Evolutionary conservation across 257 asterid species (phyloP), one percentile per base, ranked within the genome.

Genomic region (Schizonepeta tenuifolia): DNA sequence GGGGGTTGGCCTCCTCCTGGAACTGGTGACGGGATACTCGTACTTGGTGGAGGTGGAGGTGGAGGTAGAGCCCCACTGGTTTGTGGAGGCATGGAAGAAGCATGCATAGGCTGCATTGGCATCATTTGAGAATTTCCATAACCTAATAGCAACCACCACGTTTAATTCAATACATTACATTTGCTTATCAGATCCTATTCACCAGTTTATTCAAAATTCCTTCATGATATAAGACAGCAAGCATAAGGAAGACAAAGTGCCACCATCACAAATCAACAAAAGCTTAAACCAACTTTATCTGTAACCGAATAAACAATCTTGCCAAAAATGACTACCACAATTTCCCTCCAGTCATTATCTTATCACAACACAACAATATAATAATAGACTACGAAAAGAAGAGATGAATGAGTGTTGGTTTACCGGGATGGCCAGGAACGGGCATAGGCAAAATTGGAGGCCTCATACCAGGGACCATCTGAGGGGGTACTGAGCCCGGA

Each of bases 401-500:
- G 58, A n/a, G 67, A 57, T 26, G 46, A 47, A 43, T 9, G 55
- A 41, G 9, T 51, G 13, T 9, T 72, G 35, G 55, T 20, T 55
- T 81, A 43, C 50, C 50, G 2, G 50, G 17, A 51, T 38, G 57
- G 60, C 85, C 90, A 58, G 78, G 79, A 53, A 72, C 55, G n/a
- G 88, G 85, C 40, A 72, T 3, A 12, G 86, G 87, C 82, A 81
- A 54, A 28, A 77, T 50, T 33, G 88, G 90, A 67, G 86, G 88
- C 70, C 86, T 77, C 5, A 75, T 24, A 75, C 88, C 86, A 11
- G 83, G 83, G 38, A 80, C 36, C 40, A 79, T 31, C 12, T 86
- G 89, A 56, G 79, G 83, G 61, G 78, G 79, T 31, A 68, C 61
- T 4, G 68, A 70, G 55, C 86, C 85, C 13, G 86, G 91, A 71